These are phyloP conservation scores for Hyaloscypha hepaticicola DNA, from an alignment of 495 filamentous ascomycete species.

Conservation along the genomic window DNA sequence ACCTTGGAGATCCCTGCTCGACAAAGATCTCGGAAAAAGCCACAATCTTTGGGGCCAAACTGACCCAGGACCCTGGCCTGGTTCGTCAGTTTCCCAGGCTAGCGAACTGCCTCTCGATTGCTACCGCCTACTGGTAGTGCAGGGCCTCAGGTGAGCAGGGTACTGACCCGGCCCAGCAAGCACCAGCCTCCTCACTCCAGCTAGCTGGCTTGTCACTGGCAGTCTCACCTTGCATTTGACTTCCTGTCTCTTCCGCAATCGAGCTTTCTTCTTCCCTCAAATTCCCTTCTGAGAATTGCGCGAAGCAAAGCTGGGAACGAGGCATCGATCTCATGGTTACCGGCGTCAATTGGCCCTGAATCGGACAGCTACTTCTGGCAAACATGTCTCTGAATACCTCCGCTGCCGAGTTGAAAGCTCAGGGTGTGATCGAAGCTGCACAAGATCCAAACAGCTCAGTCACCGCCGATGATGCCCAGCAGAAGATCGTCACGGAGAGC, in stretches of 20 bases:
- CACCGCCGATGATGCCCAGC: conserved; percentile 67
- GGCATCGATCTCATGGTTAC: conserved; percentile 6
- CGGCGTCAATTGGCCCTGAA: conserved; percentile 20
- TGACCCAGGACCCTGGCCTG: no score
- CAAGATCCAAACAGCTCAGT: conserved; percentile 66
- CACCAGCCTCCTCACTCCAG: no score
- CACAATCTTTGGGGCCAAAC: no score
- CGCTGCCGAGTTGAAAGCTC: conserved; percentile 66
- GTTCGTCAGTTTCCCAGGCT: no score
- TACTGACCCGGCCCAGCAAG: no score
- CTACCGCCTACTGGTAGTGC: no score
- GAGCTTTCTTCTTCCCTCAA: conserved; percentile 1
- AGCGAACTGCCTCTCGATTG: no score
- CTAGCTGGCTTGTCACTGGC: no score
- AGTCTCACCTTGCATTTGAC: neutral
- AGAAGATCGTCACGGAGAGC: conserved; percentile 70
- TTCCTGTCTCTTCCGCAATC: neutral
- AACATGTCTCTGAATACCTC: conserved; percentile 21
- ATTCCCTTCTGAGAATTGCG: neutral
- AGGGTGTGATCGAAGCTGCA: conserved; percentile 71
- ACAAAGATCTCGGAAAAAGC: no score
- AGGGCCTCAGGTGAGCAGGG: no score
- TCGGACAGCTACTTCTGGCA: conserved; percentile 11
- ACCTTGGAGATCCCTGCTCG: no score
- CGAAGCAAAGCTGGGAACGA: neutral